A percentile compares a stretch with the other conserved stretches of the same genome.
Conservation (phyloP, 805 yeast species). For the Candida multigemmis region DNA sequence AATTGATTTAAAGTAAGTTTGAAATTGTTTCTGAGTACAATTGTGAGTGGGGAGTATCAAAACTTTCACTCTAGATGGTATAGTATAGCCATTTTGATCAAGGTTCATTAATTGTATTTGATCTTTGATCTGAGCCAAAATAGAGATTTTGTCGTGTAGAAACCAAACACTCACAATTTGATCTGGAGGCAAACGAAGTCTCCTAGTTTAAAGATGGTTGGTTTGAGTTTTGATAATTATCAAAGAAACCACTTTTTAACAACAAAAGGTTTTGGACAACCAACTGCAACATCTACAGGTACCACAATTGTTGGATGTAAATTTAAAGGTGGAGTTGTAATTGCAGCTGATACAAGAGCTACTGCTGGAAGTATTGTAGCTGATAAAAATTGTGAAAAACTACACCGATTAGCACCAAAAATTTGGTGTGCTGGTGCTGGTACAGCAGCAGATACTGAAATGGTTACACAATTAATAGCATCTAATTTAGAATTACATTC, state of each 20-base stretch:
- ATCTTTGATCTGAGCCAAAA: not conserved
- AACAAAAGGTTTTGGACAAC: slow-evolving; percentile 64
- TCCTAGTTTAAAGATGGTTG: slow-evolving; percentile 77
- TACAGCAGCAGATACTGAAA: slow-evolving; percentile 99
- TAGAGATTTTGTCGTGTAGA: not conserved
- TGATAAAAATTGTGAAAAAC: slow-evolving; percentile 94
- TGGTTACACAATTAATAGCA: slow-evolving; percentile 89
- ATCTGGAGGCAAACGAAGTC: slow-evolving; percentile 4
- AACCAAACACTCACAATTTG: not conserved
- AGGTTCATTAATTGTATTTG: slow-evolving; percentile 2
- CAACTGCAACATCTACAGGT: slow-evolving; percentile 94
- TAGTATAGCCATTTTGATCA: slow-evolving; percentile 41
- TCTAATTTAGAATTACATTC: slow-evolving; percentile 89
- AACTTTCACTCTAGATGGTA: slow-evolving; percentile 59
- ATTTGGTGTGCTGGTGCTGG: slow-evolving; percentile 99
- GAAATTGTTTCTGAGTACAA: slow-evolving; percentile 33
- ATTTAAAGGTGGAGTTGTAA: slow-evolving; percentile 88
- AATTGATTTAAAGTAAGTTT: slow-evolving; percentile 33
- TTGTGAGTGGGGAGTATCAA: slow-evolving; percentile 61
- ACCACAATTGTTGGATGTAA: slow-evolving; percentile 98
- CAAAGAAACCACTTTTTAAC: slow-evolving; percentile 78
- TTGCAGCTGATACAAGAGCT: slow-evolving; percentile 98
- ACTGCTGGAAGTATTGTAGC: slow-evolving; percentile 96
- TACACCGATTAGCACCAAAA: slow-evolving; percentile 80
- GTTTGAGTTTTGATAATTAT: slow-evolving; percentile 86